Conservation (phyloP, 208 protist species). For the Leishmania martiniquensis region DNA sequence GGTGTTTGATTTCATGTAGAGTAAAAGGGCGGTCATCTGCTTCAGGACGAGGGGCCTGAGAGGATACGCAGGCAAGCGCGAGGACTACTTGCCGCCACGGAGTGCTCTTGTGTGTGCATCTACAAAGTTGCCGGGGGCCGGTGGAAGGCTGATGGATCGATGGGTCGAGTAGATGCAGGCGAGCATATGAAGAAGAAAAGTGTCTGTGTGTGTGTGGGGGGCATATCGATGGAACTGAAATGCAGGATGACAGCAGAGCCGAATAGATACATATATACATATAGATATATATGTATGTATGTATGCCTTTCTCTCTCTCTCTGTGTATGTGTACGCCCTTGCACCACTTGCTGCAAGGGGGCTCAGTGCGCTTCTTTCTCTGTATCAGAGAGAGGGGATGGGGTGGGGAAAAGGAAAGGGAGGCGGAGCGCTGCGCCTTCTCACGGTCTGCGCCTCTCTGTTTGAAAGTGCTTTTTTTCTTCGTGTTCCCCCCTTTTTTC, state of each 20-base stretch:
- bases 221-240: too few relatives aligned
- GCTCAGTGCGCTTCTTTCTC: too few relatives aligned
- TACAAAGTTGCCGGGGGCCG: not conserved
- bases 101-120: not conserved
- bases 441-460: too few relatives aligned
- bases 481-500: not conserved
- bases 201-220: too few relatives aligned
- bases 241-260: too few relatives aligned
- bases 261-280: too few relatives aligned
- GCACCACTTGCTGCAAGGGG: too few relatives aligned
- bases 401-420: not conserved
- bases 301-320: too few relatives aligned
- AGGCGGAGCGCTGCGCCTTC: too few relatives aligned
- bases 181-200: not conserved
- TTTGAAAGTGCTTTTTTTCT: not conserved
- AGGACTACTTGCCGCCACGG: not conserved
- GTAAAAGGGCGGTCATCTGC: not conserved
- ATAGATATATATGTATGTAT: too few relatives aligned
- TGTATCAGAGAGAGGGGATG: not conserved
- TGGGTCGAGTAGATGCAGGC: not conserved
- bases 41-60: not conserved
- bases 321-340: too few relatives aligned
- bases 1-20: conserved; percentile 59
- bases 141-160: not conserved
- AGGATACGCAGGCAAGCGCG: not conserved